Evolutionary conservation across 2,329 filamentous ascomycete species (phyloP), one percentile per base, ranked within the genome.

Genomic region (Colletotrichum caudatum): DNA sequence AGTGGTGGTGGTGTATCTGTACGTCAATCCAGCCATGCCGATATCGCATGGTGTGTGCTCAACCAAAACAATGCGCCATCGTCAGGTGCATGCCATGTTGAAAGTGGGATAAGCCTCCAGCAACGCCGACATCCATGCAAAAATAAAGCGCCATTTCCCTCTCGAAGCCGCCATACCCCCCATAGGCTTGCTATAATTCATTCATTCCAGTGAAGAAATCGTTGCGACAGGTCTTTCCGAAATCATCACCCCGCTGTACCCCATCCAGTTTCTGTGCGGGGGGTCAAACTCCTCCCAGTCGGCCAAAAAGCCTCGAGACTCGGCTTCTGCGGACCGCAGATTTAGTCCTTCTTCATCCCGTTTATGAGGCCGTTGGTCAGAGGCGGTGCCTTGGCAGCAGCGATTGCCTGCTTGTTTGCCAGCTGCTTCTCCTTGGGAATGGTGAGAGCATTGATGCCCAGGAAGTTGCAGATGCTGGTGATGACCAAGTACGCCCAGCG

Each of bases 371-470:
- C 79, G 53, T 78, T 79, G 54, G 60, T 68, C 26, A 64, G 50
- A 56, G 60, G 53, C 18, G 57, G 57, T 14, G 69, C 54, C 77
- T 81, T 82, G 50, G 78, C 79, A n/a, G 80, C 80, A 63, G 77
- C 77, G 20, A 78, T 78, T n/a, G 83, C 84, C 74, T 80, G 78
- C 79, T 83, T 81, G 77, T 89, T 89, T 76, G 86, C 87, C 59
- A 83, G 76, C 79, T 88, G 88, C 83, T 91, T 91, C 74, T 88
- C 86, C 74, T 82, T 80, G 14, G 90, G 90, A 72, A 99, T 98
- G 0, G 95, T 98, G 75, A 99, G 84, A 78, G 95, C 97, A 78
- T 95, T 96, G 85, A 99, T 99, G 73, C 94, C 94, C 33, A 99
- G 85, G 82, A 93, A 98, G 66, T 91, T 88, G 83, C 96, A 98